Evolutionary conservation across 1,284 basidiomycete genomes (phyloP).

Genomic region (Microbotryum violaceum): DNA sequence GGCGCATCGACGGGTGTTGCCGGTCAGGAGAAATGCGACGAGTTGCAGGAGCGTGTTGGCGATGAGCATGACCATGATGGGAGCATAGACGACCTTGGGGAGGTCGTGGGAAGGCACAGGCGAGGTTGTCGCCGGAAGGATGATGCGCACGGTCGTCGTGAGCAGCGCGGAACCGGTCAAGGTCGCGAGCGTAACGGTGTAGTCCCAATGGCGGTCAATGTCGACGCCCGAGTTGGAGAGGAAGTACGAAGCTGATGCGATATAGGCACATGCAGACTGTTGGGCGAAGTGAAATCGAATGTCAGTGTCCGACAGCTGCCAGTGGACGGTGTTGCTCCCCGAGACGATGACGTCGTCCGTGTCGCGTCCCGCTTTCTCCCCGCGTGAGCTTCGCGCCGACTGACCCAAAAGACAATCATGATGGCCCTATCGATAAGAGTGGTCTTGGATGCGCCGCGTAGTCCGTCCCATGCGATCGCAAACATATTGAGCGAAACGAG

Average conservation of each 20-base stretch:
- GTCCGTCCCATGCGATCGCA: slow-evolving; percentile 42
- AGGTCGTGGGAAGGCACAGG: slow-evolving; percentile 4
- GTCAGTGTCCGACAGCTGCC: slow-evolving; percentile 8
- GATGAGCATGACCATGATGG: slow-evolving; percentile 48
- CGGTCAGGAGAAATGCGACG: slow-evolving; percentile 48
- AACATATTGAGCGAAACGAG: slow-evolving; percentile 51
- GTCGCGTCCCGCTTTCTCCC: too few relatives aligned
- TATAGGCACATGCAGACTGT: slow-evolving; percentile 51
- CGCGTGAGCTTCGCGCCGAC: slow-evolving; percentile 33
- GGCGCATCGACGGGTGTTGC: slow-evolving; percentile 51
- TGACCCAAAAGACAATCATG: slow-evolving; percentile 48
- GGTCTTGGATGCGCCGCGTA: neutral
- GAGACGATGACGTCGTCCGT: too few relatives aligned
- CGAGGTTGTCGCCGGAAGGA: slow-evolving; percentile 21
- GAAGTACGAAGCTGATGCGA: slow-evolving; percentile 51
- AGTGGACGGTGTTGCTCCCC: neutral
- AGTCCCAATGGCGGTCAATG: slow-evolving; percentile 51
- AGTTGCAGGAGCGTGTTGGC: slow-evolving; percentile 50
- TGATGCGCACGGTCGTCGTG: slow-evolving; percentile 16
- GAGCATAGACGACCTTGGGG: slow-evolving; percentile 12
- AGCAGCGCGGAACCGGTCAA: slow-evolving; percentile 45
- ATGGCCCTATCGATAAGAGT: slow-evolving; percentile 9
- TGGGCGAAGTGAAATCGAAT: slow-evolving; percentile 35
- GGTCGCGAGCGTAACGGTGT: slow-evolving; percentile 57
- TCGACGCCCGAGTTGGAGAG: slow-evolving; percentile 44